Evolutionary conservation across 805 yeast genomes (phyloP), one percentile per base, ranked within the genome.

Genomic region (Groenewaldozyma tartarivorans): DNA sequence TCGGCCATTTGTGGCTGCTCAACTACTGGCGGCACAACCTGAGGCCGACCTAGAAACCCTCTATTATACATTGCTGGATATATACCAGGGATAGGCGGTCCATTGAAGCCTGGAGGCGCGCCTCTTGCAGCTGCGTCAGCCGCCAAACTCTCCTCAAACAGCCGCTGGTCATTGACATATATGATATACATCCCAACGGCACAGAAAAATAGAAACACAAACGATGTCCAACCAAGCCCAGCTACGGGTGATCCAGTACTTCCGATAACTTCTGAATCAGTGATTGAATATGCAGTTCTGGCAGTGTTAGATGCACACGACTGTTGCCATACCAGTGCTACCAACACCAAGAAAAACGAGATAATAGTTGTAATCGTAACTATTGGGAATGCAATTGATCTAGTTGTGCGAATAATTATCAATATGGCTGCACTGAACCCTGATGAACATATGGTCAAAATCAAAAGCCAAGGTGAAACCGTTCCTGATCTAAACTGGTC

Each of bases 241-340:
- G 48, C 44, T 9, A 34, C 40, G 16, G 46, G 29, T 2, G 38
- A 35, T 5, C 54, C 54, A 6, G 38, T 4, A n/a, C 30, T 31
- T 15, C 45, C 45, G 2, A 22, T 18, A 5, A 48, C 32, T 6
- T 47, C 36, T 16, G 37, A 29, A 19, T 42, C 37, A 6, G 48
- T 30, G 9, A 50, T 18, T 17, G 44, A 26, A 17, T 7, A 9
- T 5, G 41, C 38, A 2, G 35, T 32, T 13, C 18, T 26, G 13
- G 39, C 21, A 9, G 43, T 37, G 15, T 43, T 36, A 16, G 39
- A 36, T 7, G 40, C 36, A 16, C 43, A 33, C 29, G 48, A 40
- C 36, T 51, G 53, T 33, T 49, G 55, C 53, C 53, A 51, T 5
- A 44, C 43, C 49, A 49, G 40, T n/a, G 45, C 44, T 1, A 50